Evolutionary conservation across 345 rosid genomes (phyloP), one percentile per base, ranked within the genome.

Genomic region (Lumnitzera littorea): DNA sequence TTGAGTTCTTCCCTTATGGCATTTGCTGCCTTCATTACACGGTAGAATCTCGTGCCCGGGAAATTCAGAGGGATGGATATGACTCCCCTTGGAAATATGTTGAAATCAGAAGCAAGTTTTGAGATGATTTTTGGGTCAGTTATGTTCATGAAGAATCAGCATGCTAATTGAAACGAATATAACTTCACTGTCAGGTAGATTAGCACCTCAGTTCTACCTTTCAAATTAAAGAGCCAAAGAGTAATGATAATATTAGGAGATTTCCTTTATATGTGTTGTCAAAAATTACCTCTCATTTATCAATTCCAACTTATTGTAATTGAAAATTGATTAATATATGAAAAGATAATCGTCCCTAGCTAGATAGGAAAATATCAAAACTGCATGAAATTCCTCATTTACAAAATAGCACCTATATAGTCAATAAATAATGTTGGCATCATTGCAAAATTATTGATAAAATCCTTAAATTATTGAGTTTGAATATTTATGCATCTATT

Each of bases 181-280:
- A 24, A 36, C 29, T 31, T 64, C 16, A 60, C 15, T 4, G 64
- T 13, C 13, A 51, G 4, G 48, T 58, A 52, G 17, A 60, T 57
- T 24, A 49, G 51, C 36, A 60, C 53, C 62, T 60, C 56, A 13
- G 59, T 54, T 64, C 59, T 70, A 5, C 69, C 69, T 69, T 36
- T 9, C 43, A 36, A 20, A 20, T 20, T 20, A 36, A 10, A 49
- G 36, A 27, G 23, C 15, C 36, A 20, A 57, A 0, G n/a, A 20
- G 20, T 20, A 20, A 20, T 20, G 20, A 20, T 3, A 0, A 13
- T 15, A 64, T 36, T 36, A 36, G 43, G 43, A 9, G 9, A 9
- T 9, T 5, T 36, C 43, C 43, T 7, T 9, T 36, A 36, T 36
- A 36, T 36, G 43, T 7, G 11, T 36, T 4, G 43, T 9, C 3